Evolutionary conservation across 2,329 filamentous ascomycete genomes (phyloP).

Genomic region (Ophiocordyceps australis): DNA sequence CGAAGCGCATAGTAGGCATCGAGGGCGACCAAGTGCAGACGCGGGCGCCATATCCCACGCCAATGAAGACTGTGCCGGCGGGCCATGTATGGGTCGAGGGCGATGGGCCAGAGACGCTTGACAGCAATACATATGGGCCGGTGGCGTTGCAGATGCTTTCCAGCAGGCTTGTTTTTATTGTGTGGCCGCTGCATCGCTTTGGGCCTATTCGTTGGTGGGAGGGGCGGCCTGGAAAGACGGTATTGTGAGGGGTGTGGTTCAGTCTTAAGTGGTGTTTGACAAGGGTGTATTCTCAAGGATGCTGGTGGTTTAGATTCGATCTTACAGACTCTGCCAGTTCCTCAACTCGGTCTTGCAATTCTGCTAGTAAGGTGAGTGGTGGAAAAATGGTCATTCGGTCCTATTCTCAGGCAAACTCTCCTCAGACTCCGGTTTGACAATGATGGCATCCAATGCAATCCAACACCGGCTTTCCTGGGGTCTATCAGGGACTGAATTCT

Average conservation of each 20-base stretch:
- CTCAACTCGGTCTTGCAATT: no score
- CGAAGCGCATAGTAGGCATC: slow-evolving; percentile 73
- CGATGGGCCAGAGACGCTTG: slow-evolving; percentile 57
- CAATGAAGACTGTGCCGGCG: slow-evolving; percentile 47
- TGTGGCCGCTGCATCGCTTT: slow-evolving; percentile 48
- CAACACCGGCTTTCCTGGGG: no score
- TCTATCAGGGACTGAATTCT: no score
- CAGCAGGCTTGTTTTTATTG: slow-evolving; percentile 53
- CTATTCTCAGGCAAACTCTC: no score
- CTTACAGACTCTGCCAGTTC: no score
- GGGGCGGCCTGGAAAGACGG: slow-evolving; percentile 4
- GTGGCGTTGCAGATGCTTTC: slow-evolving; percentile 58
- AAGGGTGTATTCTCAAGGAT: no score
- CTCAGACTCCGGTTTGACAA: no score
- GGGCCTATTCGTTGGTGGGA: slow-evolving; percentile 39
- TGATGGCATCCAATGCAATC: no score
- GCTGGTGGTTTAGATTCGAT: no score
- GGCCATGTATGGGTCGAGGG: slow-evolving; percentile 95
- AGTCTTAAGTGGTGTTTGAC: no score
- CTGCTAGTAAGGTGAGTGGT: no score
- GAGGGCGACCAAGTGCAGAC: slow-evolving; percentile 63
- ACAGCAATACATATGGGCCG: slow-evolving; percentile 85
- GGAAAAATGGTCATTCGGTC: no score
- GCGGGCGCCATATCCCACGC: slow-evolving; percentile 36
- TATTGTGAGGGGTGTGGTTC: neutral